Conservation (phyloP, 257 asterid species). For the Lycium ferocissimum region DNA sequence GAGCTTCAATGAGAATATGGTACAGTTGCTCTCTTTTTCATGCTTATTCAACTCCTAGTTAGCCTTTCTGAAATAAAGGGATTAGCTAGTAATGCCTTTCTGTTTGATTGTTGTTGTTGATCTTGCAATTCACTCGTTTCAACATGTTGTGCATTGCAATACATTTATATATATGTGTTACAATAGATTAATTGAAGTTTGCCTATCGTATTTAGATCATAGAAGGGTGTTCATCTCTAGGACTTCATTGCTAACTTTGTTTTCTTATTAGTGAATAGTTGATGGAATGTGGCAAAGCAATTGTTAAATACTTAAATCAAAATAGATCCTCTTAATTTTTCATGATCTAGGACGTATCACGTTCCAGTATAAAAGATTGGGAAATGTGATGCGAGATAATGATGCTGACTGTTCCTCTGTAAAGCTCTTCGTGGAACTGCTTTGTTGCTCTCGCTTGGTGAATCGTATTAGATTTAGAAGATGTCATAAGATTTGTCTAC, state of each 20-base stretch:
- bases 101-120: not conserved
- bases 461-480: not conserved
- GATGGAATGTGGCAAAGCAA: not conserved
- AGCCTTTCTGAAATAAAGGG: slow-evolving; percentile 20
- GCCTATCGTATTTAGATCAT: not conserved
- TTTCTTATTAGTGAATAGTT: not conserved
- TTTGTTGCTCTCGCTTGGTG: not conserved
- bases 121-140: slow-evolving; percentile 1
- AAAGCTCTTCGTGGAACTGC: not conserved
- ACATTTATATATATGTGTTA: not conserved
- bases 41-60: slow-evolving; percentile 23
- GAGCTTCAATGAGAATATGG: slow-evolving; percentile 98
- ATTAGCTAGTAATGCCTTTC: not conserved
- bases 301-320: not conserved
- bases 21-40: slow-evolving; percentile 35
- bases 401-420: slow-evolving; percentile 3
- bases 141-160: not conserved
- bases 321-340: not conserved
- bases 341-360: not conserved
- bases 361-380: slow-evolving; percentile 5
- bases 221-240: not conserved
- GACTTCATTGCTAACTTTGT: not conserved
- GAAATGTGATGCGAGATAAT: not conserved
- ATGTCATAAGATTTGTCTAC: not conserved
- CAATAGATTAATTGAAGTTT: not conserved